Evolutionary conservation across 108 stramenopile genomes (phyloP).

Genomic region (Discostella pseudostelligera): DNA sequence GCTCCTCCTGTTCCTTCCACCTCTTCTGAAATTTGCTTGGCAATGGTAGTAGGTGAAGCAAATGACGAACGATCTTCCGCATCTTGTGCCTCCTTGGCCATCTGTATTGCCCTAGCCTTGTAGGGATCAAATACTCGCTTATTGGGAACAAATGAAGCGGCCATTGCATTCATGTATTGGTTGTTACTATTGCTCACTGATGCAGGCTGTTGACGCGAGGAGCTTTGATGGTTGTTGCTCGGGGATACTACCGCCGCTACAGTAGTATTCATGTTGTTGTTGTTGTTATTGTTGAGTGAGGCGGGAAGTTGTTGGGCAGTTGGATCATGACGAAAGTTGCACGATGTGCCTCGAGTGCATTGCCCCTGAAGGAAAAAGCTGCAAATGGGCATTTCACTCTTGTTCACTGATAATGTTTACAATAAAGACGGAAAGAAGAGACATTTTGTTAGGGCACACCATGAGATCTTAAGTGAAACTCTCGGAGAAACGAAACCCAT

Average conservation of each 20-base stretch:
- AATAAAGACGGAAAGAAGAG: neutral
- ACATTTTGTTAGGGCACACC: no score
- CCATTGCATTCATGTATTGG: constrained; percentile 5
- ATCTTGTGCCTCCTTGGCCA: constrained; percentile 44
- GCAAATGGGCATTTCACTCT: constrained; percentile 42
- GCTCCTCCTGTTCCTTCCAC: constrained; percentile 8
- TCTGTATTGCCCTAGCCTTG: constrained; percentile 42
- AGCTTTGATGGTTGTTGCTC: neutral
- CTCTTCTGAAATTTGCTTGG: neutral
- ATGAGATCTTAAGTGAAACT: no score
- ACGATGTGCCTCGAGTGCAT: constrained; percentile 64
- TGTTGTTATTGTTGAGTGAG: neutral
- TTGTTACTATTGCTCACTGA: neutral
- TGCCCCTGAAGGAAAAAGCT: constrained; percentile 62
- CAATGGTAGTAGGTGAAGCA: constrained; percentile 16
- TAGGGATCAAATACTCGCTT: constrained; percentile 39
- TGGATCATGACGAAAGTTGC: constrained; percentile 71
- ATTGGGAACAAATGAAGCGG: neutral
- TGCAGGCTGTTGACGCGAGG: neutral
- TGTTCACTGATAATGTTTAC: neutral
- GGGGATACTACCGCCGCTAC: neutral
- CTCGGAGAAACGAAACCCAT: no score
- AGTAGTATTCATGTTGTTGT: constrained; percentile 2
- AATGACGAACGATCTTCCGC: constrained; percentile 35
- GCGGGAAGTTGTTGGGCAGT: no score